Evolutionary conservation across 768 basidiomycete genomes (phyloP).

Genomic region (Termitomyces sp.): DNA sequence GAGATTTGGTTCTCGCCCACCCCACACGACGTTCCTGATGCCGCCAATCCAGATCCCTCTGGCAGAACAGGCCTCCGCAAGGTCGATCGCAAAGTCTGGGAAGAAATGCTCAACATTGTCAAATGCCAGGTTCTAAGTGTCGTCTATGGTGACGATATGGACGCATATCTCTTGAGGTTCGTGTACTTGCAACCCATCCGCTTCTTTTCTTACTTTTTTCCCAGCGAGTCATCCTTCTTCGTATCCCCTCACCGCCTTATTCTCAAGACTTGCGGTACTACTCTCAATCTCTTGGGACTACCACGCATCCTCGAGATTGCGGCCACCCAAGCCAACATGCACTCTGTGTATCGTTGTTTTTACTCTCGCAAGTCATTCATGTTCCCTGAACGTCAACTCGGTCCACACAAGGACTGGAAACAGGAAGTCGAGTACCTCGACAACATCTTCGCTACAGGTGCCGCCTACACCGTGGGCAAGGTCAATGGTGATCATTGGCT

Average conservation of each 20-base stretch:
- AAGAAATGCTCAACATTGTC: conserved; percentile 96
- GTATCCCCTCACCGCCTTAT: conserved; percentile 94
- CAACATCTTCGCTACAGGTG: conserved; percentile 79
- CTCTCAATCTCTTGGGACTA: conserved; percentile 92
- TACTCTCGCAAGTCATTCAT: conserved; percentile 99
- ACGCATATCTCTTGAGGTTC: conserved; percentile 95
- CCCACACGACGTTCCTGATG: conserved; percentile 49
- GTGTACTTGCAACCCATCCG: conserved; percentile 16
- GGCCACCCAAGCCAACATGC: conserved; percentile 55
- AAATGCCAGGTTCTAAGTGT: conserved; percentile 94
- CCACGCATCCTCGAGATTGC: conserved; percentile 96
- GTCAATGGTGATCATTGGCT: conserved; percentile 99
- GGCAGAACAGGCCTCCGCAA: conserved; percentile 68
- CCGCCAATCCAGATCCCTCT: conserved; percentile 24
- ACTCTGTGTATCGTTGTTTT: conserved; percentile 84
- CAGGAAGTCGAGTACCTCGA: conserved; percentile 92
- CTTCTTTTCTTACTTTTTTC: conserved; percentile 10
- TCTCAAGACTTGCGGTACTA: conserved; percentile 98
- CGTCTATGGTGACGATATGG: conserved; percentile 82
- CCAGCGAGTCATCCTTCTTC: conserved; percentile 95
- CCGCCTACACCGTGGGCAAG: conserved; percentile 95
- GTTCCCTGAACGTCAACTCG: conserved; percentile 94
- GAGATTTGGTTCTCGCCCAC: conserved; percentile 97
- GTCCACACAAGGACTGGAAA: conserved; percentile 92
- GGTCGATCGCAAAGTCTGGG: conserved; percentile 78